Evolutionary conservation across 164 flowering plant genomes (phyloP), one percentile per base, ranked within the genome.

Genomic region (Cinnamomum chago): DNA sequence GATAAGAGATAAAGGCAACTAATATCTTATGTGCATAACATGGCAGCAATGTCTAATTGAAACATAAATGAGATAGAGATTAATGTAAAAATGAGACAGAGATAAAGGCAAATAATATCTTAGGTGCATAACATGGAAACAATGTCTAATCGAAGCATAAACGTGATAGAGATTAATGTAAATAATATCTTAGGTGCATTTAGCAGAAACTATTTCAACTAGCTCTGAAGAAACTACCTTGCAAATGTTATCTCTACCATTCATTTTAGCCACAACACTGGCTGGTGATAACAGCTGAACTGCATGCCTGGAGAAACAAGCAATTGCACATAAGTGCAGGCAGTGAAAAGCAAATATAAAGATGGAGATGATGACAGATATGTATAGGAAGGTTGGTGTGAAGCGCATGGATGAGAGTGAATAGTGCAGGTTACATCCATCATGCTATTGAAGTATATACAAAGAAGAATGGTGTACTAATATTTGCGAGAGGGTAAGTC

Each of bases 211-310:
- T 20, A 17, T 18, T 67, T 17, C 15, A 6, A 67, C 17, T 18
- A 5, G 18, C 13, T 6, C n/a, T 33, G n/a, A 22, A 11, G 73
- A 58, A 58, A 58, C 17, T 66, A 93, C 95, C 93, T 89, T 89
- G 97, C 92, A 92, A 14, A 92, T 88, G 73, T n/a, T 83, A 47
- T 91, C 96, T 72, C 96, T 86, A 14, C 98, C 98, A 78, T 91
- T 91, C 98, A 89, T 73, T 89, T 76, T 84, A 10, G 94, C 96
- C 65, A 91, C 86, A 70, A 91, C 79, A 76, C 96, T 90, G 14
- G 95, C 94, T 58, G 98, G 98, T 15, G 95, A 84, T 75, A 90
- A 77, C 51, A 92, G 86, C 87, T 93, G 98, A 72, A 91, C 95
- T 3, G 96, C 93, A 81, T 93, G 95, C 87, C 96, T 91, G 86